Percentiles rank a stretch among this genome's conserved stretches.
These are phyloP conservation scores for Plasmodium berghei DNA, from an alignment of 169 alveolate genomes.

Conservation along the genomic window DNA sequence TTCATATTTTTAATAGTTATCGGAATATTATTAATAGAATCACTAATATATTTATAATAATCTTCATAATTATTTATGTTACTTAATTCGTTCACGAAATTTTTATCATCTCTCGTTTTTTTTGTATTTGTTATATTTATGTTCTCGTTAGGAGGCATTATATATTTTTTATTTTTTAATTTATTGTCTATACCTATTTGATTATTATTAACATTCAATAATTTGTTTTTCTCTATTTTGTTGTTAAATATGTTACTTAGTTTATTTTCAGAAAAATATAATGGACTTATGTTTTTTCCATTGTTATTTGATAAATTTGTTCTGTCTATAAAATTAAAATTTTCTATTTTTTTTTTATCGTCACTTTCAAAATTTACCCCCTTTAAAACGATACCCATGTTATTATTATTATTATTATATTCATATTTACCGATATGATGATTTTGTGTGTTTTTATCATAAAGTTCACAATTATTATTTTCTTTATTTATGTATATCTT, in stretches of 20 bases:
- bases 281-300: neutral
- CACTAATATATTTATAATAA: constrained; percentile 47
- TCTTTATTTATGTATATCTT: too few species aligned
- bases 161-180: neutral
- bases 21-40: constrained; percentile 33
- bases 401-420: too few species aligned
- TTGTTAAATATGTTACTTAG: constrained; percentile 24
- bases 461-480: too few species aligned
- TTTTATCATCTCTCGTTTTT: constrained; percentile 2
- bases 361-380: too few species aligned
- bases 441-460: too few species aligned
- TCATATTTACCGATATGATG: too few species aligned
- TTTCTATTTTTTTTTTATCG: too few species aligned
- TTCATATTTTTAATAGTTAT: constrained; percentile 53
- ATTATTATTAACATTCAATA: neutral
- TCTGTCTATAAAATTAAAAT: too few species aligned
- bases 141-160: neutral
- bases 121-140: neutral
- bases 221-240: neutral
- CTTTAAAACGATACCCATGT: too few species aligned
- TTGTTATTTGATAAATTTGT: too few species aligned
- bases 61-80: constrained; percentile 58
- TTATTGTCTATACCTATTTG: neutral
- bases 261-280: constrained; percentile 38
- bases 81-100: neutral